Percentiles rank a stretch among this genome's conserved stretches.
phyloP scores from a whole-genome alignment of 441 rosid genomes.

The Lepidium campestre region DNA sequence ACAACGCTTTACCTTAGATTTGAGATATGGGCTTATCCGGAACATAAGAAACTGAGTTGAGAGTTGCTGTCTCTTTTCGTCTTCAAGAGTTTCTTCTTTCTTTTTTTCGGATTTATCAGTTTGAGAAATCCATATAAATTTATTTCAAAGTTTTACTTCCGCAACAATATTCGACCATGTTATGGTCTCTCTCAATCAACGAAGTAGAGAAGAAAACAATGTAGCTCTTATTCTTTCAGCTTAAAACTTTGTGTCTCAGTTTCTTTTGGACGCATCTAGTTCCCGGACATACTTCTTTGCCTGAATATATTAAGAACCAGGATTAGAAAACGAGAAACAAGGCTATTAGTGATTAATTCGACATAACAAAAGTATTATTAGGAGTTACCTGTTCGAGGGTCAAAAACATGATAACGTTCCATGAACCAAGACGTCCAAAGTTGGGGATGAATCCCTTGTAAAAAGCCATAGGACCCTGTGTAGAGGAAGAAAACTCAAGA shows the following conservation, averaged over 20 bases:
- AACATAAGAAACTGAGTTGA: conserved; percentile 59
- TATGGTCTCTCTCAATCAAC: conserved; percentile 5
- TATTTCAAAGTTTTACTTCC: conserved; percentile 16
- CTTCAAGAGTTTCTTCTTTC: not conserved
- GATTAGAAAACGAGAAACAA: not conserved
- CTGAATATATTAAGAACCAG: conserved; percentile 32
- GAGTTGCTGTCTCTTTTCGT: not conserved
- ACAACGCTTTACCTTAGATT: conserved; percentile 42
- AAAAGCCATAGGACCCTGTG: conserved; percentile 96
- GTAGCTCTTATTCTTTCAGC: conserved; percentile 12
- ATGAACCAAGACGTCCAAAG: conserved; percentile 95
- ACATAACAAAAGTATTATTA: not conserved
- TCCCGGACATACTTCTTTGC: conserved; percentile 70
- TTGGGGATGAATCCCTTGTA: conserved; percentile 96
- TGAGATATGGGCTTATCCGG: conserved; percentile 41
- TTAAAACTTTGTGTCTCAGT: not conserved
- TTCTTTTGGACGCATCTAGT: conserved; percentile 50
- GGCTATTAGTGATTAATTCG: not conserved
- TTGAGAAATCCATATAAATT: conserved; percentile 7
- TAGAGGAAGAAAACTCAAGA: conserved; percentile 5
- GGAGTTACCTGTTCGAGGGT: conserved; percentile 84
- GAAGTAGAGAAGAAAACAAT: conserved; percentile 2
- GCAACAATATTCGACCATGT: conserved; percentile 12
- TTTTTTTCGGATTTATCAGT: not conserved
- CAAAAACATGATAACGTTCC: conserved; percentile 98